Evolutionary conservation across 2,329 filamentous ascomycete genomes (phyloP), one percentile per base, ranked within the genome.

Genomic region (Fusarium circinatum): DNA sequence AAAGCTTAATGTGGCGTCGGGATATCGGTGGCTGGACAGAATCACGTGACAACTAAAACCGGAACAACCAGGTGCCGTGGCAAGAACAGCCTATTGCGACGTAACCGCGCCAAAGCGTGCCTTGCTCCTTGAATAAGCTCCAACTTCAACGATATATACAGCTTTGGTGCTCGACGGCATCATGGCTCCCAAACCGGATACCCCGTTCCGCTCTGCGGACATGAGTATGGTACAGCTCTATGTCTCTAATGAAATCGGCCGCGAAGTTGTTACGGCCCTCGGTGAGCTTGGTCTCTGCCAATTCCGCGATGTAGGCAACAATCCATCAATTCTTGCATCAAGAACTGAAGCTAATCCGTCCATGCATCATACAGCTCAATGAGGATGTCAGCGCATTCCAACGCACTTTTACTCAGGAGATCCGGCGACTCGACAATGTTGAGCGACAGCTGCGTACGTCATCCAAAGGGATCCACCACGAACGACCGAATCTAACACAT

Each of bases 161-260:
- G 79, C 79, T 74, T 74, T 75, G 81, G 80, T 78, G 79, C 74
- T 74, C 68, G 68, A 62, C 71, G 68, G 66, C 80, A 76, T 79
- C 80, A 93, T 92, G 91, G 90, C 89, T 84, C 86, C 88, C 77
- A 85, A 86, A 83, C 86, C 94, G 86, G 95, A 98, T 86, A 98
- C 95, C 85, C 94, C 98, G 88, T 98, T 99, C 92, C 96, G 97
- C 90, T 99, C 96, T 83, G 94, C 95, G 94, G 94, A 98, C 85
- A 99, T 99, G 96, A 98, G 95, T 89, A 93, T 99, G 92, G 97
- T 97, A 81, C 96, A 99, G 91, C 93, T 99, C 81, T 99, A 98
- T 86, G 97, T 99, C 80, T 94, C 96, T 81, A 98, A 98, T 83
- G 96, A 99, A 88, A 98, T 99, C 78, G 96, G 96, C 79, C 92